Base-by-base conservation (phyloP, 2,329 filamentous ascomycete species). In the Plenodomus biglobosus region DNA sequence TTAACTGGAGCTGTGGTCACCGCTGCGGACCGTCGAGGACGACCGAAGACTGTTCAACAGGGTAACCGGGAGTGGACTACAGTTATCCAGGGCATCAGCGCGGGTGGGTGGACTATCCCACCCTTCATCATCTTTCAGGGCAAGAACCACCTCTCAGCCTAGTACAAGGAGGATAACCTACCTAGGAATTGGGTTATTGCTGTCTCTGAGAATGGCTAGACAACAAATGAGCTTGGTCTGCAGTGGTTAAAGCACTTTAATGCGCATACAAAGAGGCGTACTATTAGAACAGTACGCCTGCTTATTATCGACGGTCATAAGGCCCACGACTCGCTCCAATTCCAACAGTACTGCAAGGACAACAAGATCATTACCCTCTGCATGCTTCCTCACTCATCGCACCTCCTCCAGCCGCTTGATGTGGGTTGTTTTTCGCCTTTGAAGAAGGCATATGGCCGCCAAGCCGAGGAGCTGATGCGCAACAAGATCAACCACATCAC, bases 401-500 rank as follows among this genome's bases (percentile, higher is more conserved):
- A 39, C 21, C 22, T 38, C 21, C 36, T 44, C 5, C 36, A 44
- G 41, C 43, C 24, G 6, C 24, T 46, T 36, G 15, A 52, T 48
- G 46, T 72, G 71, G 44, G 41, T 17, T 41, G 30, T 40, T 40
- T 40, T 30, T 3, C 21, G 15, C 30, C 27, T 8, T 19, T 42
- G 7, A 42, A 42, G 40, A 19, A 19, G n/a, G 27, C 27, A 19
- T 42, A 42, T 36, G 16, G 65, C 65, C 19, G 32, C 65, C 42
- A 60, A 58, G 21, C 21, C 51, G 37, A 52, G 38, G 57, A 53
- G 50, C 47, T 69, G 62, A 56, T 48, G 42, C 52, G 59, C 51
- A 51, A 59, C 63, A 53, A 52, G 64, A 40, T 56, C 69, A 57
- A 42, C 63, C 46, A 65, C 42, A 65, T 72, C 39, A 50, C 41